A percentile compares a stretch with the other conserved stretches of the same genome.
Conservation (phyloP, 1,284 basidiomycete genomes). For the Pseudozyma thailandica region DNA sequence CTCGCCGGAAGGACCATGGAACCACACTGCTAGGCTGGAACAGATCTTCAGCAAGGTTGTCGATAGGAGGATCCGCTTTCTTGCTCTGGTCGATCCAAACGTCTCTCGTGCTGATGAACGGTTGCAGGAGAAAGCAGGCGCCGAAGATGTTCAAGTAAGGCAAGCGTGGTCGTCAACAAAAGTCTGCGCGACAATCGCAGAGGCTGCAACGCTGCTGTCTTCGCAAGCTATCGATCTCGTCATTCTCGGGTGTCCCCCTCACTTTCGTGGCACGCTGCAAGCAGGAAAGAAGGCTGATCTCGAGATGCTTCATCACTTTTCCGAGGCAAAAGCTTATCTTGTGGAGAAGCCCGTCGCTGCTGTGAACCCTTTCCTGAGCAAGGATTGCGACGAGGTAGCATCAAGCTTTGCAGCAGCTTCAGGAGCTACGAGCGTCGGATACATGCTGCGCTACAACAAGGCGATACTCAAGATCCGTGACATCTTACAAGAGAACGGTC, state of each 20-base stretch:
- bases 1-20: conserved; percentile 47
- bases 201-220: conserved; percentile 4
- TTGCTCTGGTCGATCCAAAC: conserved; percentile 57
- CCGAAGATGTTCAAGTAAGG: not conserved
- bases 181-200: not conserved
- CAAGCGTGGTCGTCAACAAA: conserved; percentile 21
- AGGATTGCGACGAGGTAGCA: conserved; percentile 35
- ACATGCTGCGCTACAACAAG: conserved; percentile 48
- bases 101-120: conserved; percentile 20
- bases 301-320: conserved; percentile 22
- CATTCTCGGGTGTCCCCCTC: conserved; percentile 40
- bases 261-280: conserved; percentile 30
- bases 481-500: conserved; percentile 16
- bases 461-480: conserved; percentile 27
- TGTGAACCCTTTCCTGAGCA: conserved; percentile 24
- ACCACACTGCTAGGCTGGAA: conserved; percentile 33
- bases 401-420: conserved; percentile 6
- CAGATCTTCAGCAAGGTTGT: conserved; percentile 22
- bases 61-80: conserved; percentile 20
- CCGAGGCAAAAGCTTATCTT: conserved; percentile 34
- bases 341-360: conserved; percentile 65
- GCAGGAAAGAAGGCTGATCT: conserved; percentile 30
- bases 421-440: conserved; percentile 49
- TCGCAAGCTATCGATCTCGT: conserved; percentile 36
- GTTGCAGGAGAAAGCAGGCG: conserved; percentile 22